Conservation (phyloP, 345 rosid genomes). For the Sisymbrium altissimum region DNA sequence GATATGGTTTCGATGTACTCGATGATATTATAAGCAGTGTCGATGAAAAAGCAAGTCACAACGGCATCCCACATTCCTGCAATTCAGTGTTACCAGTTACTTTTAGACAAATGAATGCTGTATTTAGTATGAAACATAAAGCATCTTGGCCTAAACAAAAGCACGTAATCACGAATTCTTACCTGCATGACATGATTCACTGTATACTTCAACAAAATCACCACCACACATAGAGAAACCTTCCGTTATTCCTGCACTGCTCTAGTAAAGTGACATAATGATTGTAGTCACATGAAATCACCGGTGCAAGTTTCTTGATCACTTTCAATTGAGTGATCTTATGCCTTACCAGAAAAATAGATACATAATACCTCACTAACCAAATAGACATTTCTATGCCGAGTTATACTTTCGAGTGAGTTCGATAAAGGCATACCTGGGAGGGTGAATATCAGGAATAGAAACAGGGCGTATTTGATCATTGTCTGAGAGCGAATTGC, state of each 20-base stretch:
- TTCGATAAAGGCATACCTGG: slow-evolving; percentile 49
- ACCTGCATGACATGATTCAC: slow-evolving; percentile 81
- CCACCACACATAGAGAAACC: slow-evolving; percentile 99
- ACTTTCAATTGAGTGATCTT: neutral
- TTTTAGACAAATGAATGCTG: neutral
- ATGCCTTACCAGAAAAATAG: neutral
- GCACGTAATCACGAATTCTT: slow-evolving; percentile 21
- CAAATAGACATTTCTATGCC: neutral
- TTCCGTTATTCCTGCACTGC: slow-evolving; percentile 97
- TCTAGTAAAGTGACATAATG: slow-evolving; percentile 13
- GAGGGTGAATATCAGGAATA: slow-evolving; percentile 93
- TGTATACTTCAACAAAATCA: slow-evolving; percentile 94
- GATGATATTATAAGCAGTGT: slow-evolving; percentile 87
- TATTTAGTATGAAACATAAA: neutral
- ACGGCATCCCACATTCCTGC: slow-evolving; percentile 97
- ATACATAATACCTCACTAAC: neutral
- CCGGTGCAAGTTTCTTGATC: neutral
- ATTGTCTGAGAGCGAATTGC: slow-evolving; percentile 84
- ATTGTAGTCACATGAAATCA: slow-evolving; percentile 3
- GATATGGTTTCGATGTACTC: slow-evolving; percentile 95
- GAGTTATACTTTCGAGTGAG: neutral
- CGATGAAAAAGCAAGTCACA: slow-evolving; percentile 94
- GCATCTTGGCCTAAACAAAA: neutral
- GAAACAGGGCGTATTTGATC: slow-evolving; percentile 84
- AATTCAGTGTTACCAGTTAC: slow-evolving; percentile 17